Evolutionary conservation across 2,329 filamentous ascomycete genomes (phyloP).

Genomic region (Ophiostoma australiae): DNA sequence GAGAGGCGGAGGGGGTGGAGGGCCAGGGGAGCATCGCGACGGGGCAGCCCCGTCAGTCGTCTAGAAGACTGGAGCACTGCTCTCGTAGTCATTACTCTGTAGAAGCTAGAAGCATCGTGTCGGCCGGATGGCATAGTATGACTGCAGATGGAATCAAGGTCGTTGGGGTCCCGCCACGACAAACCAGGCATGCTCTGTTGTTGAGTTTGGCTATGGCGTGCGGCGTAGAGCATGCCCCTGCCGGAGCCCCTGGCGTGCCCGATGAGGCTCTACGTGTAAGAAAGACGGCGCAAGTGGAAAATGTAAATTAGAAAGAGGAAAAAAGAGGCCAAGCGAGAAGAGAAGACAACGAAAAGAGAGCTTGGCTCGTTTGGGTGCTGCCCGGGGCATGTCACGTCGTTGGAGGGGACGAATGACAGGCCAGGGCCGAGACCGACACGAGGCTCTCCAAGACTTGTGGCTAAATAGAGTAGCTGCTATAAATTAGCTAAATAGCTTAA

Average conservation of each 20-base stretch:
- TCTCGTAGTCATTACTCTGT: too few species aligned
- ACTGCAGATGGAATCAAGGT: not conserved
- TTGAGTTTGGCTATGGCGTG: not conserved
- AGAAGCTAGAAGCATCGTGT: not conserved
- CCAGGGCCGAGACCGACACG: not conserved
- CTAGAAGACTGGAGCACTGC: not conserved
- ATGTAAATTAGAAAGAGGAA: not conserved
- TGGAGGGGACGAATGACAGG: not conserved
- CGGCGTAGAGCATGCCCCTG: not conserved
- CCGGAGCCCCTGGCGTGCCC: not conserved
- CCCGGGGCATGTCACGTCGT: constrained; percentile 5
- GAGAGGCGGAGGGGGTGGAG: not conserved
- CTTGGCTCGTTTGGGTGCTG: not conserved
- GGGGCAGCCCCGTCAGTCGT: not conserved
- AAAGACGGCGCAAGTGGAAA: not conserved
- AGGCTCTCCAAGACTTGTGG: not conserved
- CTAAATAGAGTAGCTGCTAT: not conserved
- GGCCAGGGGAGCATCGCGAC: not conserved
- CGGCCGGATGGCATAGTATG: not conserved
- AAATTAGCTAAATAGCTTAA: not conserved
- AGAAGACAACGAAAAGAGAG: too few species aligned
- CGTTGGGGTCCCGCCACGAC: not conserved
- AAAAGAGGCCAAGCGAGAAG: too few species aligned
- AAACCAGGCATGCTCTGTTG: too few species aligned
- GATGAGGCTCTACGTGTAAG: constrained; percentile 14